phyloP scores from a whole-genome alignment of 2,329 filamentous ascomycete species.

The Aspergillus sp. region DNA sequence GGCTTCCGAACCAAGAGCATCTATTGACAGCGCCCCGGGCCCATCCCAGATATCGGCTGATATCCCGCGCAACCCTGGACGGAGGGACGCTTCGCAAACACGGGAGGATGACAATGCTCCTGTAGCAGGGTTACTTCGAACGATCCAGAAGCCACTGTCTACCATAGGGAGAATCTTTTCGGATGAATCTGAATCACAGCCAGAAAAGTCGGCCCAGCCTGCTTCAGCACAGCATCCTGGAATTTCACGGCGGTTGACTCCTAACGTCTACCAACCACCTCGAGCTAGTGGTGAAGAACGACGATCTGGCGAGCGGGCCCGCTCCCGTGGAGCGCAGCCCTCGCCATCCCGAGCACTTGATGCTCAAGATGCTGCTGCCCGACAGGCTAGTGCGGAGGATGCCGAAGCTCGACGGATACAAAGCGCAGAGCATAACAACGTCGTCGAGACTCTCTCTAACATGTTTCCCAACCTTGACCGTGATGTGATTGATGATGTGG shows the following conservation, averaged over 20 bases:
- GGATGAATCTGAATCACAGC: constrained; percentile 59
- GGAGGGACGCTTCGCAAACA: constrained; percentile 40
- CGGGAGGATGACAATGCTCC: constrained; percentile 75
- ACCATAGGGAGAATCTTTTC: constrained; percentile 96
- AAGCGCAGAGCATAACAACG: constrained; percentile 80
- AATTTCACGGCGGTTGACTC: constrained; percentile 55
- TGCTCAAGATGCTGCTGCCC: constrained; percentile 84
- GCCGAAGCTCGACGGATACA: constrained; percentile 86
- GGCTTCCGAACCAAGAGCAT: constrained; percentile 43
- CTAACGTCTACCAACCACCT: constrained; percentile 51
- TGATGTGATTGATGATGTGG: constrained; percentile 95
- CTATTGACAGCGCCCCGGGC: constrained; percentile 59
- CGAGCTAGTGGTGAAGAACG: constrained; percentile 43
- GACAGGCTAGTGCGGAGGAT: constrained; percentile 86
- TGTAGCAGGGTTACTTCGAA: constrained; percentile 81
- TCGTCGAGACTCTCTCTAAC: constrained; percentile 89
- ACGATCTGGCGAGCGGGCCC: constrained; percentile 31
- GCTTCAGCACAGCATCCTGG: constrained; percentile 53
- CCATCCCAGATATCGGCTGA: constrained; percentile 64
- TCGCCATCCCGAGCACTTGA: constrained; percentile 56
- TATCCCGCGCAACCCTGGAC: constrained; percentile 57
- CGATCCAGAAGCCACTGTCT: constrained; percentile 86
- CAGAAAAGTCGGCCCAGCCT: constrained; percentile 38
- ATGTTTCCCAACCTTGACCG: constrained; percentile 97
- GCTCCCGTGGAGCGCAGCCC: constrained; percentile 28